Base-by-base conservation (phyloP, 2,329 filamentous ascomycete species). In the Chrysoporthe austroafricana region DNA sequence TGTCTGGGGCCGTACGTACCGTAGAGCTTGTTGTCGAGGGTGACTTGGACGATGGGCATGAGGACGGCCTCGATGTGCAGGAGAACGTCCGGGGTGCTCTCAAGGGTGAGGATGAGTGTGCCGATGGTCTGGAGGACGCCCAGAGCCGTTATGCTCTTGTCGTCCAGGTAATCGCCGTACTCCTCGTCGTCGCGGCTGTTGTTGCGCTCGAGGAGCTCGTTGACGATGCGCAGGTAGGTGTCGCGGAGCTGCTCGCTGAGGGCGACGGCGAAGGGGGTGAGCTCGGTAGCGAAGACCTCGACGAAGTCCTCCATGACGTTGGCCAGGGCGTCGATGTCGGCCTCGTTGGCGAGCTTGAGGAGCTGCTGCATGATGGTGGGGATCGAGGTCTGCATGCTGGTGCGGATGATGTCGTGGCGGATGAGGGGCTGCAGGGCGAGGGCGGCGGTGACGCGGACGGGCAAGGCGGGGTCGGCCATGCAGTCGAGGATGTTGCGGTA, bases 301-400 rank as follows among this genome's bases (percentile, higher is more conserved):
- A 99, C 96, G 76, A 99, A 99, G 76, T 99, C 96, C 80, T 99
- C 96, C 96, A 99, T 99, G 50, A 99, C 96, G 75, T 98, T 98
- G 32, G 96, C 95, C 52, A 99, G 85, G 5, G 96, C 94, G 79
- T 99, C 96, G 60, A 99, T 95, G 76, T 99, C 96, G 68, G 96
- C 96, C 80, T 99, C 96, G 76, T 99, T 99, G 39, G 96, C 95
- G 67, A 99, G 84, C 82, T 98, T 98, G 65, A 99, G 85, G 16
- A 99, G 86, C 80, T 99, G 95, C 81, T 98, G 96, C 96, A 99
- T 99, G 75, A 99, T 98, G 75, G 97, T 96, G 18, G 96, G 94
- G 72, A 99, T 99, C 78, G 94, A 97, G 76, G 94, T 90, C 80
- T 97, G 94, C 96, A 99, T 98, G 79, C 92, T 96, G 52, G 90